phyloP scores from a whole-genome alignment of 768 basidiomycete species.

The Trametes villosa region DNA sequence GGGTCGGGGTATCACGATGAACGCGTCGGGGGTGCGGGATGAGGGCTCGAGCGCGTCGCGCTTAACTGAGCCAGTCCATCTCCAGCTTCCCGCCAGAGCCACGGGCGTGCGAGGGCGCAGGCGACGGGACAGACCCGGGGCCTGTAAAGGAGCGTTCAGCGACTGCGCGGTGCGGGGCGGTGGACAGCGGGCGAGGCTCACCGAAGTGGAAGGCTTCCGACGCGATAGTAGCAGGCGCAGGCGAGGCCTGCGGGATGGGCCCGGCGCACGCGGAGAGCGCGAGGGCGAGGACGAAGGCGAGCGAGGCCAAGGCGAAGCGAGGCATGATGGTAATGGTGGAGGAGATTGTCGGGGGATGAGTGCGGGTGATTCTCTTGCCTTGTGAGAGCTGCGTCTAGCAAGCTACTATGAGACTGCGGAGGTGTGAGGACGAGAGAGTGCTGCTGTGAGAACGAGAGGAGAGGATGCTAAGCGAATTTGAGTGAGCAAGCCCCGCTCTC shows the following conservation, averaged over 20 bases:
- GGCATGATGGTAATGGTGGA: not conserved
- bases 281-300: slow-evolving; percentile 11
- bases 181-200: not conserved
- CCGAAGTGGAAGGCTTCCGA: slow-evolving; percentile 4
- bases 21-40: not conserved
- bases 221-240: not conserved
- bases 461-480: slow-evolving; percentile 1
- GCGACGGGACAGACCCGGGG: not conserved
- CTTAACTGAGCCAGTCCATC: slow-evolving; percentile 4
- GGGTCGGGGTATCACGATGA: not conserved
- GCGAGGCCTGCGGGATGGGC: not conserved
- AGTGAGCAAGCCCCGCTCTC: not conserved
- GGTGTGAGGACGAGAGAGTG: not conserved
- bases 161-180: not conserved
- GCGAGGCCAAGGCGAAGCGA: slow-evolving; percentile 1
- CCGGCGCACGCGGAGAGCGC: slow-evolving; percentile 3
- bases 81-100: not conserved
- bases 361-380: not conserved
- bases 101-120: not conserved
- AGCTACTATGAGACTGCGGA: not conserved
- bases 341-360: not conserved
- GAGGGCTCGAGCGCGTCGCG: not conserved
- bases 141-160: not conserved
- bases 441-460: not conserved
- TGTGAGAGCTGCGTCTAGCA: not conserved